Base-by-base conservation (phyloP, 2,329 filamentous ascomycete species). In the Pseudocercospora fuligena region DNA sequence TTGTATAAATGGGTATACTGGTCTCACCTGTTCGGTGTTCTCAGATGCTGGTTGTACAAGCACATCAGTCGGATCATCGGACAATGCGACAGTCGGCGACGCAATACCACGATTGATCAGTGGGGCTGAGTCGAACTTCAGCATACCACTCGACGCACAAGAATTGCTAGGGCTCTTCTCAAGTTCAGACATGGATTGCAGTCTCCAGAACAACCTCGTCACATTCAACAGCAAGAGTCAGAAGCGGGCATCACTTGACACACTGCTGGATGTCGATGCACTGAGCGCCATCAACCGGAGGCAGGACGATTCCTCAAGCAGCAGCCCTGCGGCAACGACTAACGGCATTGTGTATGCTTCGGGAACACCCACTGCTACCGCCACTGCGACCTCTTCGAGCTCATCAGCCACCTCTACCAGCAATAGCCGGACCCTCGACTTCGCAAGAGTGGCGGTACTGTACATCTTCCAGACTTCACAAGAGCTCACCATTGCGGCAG, bases 1-100 rank as follows among this genome's bases (percentile, higher is more conserved):
- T 51, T 99, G 94, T 79, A 88, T 90, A 23, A 93, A 95, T 73
- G 93, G 94, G 1, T 98, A 94, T 77, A 94, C 91, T 0, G 90
- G 90, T 23, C 80, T 80, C 1, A 84, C 81, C 16, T 92, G 90
- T 74, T 82, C 80, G 1, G 80, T 79, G 4, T 70, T 79, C 14
- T 79, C 82, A 14, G 84, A 85, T 64, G 80, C 84, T 25, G 84
- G 82, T 56, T 92, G 89, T 73, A 84, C 85, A 6, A 88, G 85
- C 0, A 83, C 82, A 2, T 78, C 76, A 31, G 75, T 83, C 25
- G 78, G 79, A 19, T 78, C 82, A 27, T 80, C 81, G 49, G 79
- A 79, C 60, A 90, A 94, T 75, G 93, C 92, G 33, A 97, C 93
- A 0, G 82, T 97, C 60, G 95, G 95, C 59, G 87, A 87, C 70